Evolutionary conservation across 148 eudicot species (phyloP).

Genomic region (Spergularia bocconei): DNA sequence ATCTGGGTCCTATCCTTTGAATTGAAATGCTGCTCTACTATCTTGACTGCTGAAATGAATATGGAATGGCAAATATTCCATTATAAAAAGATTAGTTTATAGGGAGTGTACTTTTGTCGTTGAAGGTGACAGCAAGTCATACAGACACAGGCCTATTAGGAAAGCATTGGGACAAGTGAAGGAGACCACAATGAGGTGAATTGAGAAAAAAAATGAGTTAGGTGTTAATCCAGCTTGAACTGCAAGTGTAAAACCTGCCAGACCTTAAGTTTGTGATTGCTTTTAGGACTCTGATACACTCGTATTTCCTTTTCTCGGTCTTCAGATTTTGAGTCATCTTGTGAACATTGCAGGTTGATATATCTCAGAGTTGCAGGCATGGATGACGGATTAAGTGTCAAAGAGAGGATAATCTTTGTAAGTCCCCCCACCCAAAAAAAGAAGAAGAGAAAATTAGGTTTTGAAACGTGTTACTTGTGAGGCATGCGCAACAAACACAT

Average conservation of each 20-base stretch:
- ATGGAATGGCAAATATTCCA: slow-evolving; percentile 1
- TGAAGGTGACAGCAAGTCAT: background rate
- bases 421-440: slow-evolving; percentile 27
- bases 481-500: background rate
- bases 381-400: slow-evolving; percentile 84
- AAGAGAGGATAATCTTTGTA: slow-evolving; percentile 81
- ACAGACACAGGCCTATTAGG: background rate
- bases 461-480: background rate
- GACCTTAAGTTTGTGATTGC: slow-evolving; percentile 2
- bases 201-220: background rate
- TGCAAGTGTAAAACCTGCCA: background rate
- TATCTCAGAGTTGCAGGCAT: slow-evolving; percentile 88
- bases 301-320: slow-evolving; percentile 8
- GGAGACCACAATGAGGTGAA: background rate
- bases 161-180: background rate
- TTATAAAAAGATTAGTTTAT: background rate
- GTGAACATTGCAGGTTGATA: slow-evolving; percentile 53
- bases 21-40: background rate
- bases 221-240: background rate
- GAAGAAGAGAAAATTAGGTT: background rate
- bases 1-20: background rate
- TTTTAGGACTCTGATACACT: background rate
- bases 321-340: slow-evolving; percentile 5
- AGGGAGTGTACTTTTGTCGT: slow-evolving; percentile 2
- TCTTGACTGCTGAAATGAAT: background rate